phyloP scores from a whole-genome alignment of 139 green algal species.

The Chlorella sp. region DNA sequence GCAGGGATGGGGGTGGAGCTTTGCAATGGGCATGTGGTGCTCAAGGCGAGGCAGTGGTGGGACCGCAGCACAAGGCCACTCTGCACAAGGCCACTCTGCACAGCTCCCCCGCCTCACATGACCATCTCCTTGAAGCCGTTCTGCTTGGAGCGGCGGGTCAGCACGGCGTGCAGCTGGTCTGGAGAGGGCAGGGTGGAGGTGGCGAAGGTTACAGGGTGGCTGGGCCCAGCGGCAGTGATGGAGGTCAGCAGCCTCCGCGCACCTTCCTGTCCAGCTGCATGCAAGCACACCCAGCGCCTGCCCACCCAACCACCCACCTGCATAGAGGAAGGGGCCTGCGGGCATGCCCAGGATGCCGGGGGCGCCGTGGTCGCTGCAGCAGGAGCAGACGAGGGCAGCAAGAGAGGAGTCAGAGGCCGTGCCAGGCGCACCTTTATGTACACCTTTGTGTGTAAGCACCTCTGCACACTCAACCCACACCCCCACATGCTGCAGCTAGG shows the following conservation, averaged over 20 bases:
- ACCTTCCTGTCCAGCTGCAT: too few species aligned
- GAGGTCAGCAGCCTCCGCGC: background rate
- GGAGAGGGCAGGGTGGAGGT: background rate
- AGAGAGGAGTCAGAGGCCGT: too few species aligned
- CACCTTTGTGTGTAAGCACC: too few species aligned
- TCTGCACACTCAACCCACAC: too few species aligned
- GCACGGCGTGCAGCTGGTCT: slow-evolving; percentile 78
- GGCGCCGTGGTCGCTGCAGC: slow-evolving; percentile 52
- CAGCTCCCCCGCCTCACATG: slow-evolving; percentile 35
- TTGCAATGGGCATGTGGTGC: background rate
- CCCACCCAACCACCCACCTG: slow-evolving; percentile 13
- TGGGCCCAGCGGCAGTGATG: too few species aligned
- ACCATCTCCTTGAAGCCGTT: slow-evolving; percentile 88
- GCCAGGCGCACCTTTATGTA: too few species aligned
- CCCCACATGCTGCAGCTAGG: too few species aligned
- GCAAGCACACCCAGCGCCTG: too few species aligned
- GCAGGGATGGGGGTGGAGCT: too few species aligned
- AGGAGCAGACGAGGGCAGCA: background rate
- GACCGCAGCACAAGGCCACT: too few species aligned
- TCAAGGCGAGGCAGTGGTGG: background rate
- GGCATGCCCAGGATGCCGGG: slow-evolving; percentile 94
- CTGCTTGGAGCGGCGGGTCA: slow-evolving; percentile 52
- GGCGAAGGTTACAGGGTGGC: too few species aligned
- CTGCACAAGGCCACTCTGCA: background rate
- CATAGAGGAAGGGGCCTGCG: slow-evolving; percentile 84